Percentiles rank a stretch among this genome's conserved stretches.
Conservation (phyloP, 768 basidiomycete species). For the Auriscalpium vulgare region DNA sequence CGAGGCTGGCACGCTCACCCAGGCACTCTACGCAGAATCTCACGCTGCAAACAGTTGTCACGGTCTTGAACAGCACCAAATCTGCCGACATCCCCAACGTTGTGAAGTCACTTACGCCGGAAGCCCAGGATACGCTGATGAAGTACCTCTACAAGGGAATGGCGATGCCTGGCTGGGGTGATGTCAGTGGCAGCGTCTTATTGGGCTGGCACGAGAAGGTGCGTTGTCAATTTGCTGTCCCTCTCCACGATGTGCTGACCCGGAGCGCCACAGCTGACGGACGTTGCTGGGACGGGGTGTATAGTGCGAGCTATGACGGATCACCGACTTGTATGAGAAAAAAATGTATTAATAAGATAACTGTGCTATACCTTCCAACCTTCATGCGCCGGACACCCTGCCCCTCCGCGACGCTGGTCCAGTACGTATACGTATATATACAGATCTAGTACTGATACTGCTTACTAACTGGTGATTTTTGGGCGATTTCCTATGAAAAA, state of each 20-base stretch:
- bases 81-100: slow-evolving; percentile 74
- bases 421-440: no score
- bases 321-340: slow-evolving; percentile 41
- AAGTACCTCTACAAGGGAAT: slow-evolving; percentile 98
- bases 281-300: slow-evolving; percentile 89
- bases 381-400: no score
- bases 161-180: slow-evolving; percentile 54
- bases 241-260: slow-evolving; percentile 1
- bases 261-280: slow-evolving; percentile 57
- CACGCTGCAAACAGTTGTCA: slow-evolving; percentile 72
- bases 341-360: background rate
- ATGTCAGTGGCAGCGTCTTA: slow-evolving; percentile 58
- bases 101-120: slow-evolving; percentile 63
- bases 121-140: slow-evolving; percentile 88
- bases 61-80: slow-evolving; percentile 92
- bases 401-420: no score
- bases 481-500: no score
- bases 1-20: background rate
- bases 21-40: slow-evolving; percentile 43
- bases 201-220: slow-evolving; percentile 98
- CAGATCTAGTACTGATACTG: no score
- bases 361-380: background rate
- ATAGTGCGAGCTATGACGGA: slow-evolving; percentile 86
- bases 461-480: no score
- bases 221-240: slow-evolving; percentile 14